These are phyloP conservation scores for Hanseniaspora gamundiae DNA, from an alignment of 1,139 yeast genomes.

Conservation along the genomic window DNA sequence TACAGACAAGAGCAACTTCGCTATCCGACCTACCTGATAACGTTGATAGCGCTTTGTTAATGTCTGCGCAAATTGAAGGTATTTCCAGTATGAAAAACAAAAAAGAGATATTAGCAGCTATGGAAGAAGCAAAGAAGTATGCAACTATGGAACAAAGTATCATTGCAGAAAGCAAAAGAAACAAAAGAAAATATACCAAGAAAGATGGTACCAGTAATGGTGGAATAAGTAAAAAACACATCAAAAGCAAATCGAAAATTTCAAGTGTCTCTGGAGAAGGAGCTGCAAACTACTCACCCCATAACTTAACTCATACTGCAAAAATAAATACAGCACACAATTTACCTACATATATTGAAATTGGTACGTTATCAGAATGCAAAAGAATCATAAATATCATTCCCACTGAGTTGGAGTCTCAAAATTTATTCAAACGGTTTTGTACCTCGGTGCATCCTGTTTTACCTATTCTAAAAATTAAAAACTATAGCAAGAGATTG, in stretches of 20 bases:
- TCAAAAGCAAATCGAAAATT: not conserved
- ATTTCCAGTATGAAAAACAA: conserved; percentile 4
- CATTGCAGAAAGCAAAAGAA: conserved; percentile 3
- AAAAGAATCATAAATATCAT: conserved; percentile 19
- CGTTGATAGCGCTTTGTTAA: too few relatives aligned
- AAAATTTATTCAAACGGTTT: conserved; percentile 37
- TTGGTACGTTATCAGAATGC: not conserved
- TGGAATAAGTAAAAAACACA: not conserved
- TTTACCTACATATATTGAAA: not conserved
- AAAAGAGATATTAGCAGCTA: conserved; percentile 25
- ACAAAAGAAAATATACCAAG: conserved; percentile 3
- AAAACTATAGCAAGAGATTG: conserved; percentile 27
- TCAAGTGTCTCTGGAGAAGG: too few relatives aligned
- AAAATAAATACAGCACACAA: not conserved
- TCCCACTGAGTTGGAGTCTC: conserved; percentile 35
- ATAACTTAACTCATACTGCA: too few relatives aligned
- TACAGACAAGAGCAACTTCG: too few relatives aligned
- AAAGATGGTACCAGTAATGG: not conserved
- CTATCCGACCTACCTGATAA: too few relatives aligned
- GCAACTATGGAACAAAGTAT: conserved; percentile 5
- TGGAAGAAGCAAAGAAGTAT: conserved; percentile 10
- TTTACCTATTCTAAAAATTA: conserved; percentile 35
- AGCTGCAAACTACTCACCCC: too few relatives aligned
- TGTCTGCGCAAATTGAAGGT: too few relatives aligned
- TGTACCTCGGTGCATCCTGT: conserved; percentile 41